Conservation (phyloP, 225 moss, liverwort and hornwort species). For the Polytrichum commune region DNA sequence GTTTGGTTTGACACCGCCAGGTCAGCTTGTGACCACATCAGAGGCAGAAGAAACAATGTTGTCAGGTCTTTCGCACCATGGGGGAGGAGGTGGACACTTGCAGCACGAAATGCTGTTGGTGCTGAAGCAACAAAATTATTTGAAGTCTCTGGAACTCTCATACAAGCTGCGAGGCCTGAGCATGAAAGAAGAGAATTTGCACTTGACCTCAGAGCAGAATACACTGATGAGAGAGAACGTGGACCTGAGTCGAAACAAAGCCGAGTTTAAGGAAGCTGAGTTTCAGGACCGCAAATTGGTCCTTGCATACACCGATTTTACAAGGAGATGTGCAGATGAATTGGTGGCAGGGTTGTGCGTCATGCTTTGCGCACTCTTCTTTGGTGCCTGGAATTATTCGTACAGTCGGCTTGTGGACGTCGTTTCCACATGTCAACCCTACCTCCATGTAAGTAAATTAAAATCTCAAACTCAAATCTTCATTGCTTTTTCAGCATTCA, state of each 20-base stretch:
- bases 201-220: conserved; percentile 67
- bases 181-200: conserved; percentile 64
- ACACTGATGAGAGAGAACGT: conserved; percentile 73
- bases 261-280: conserved; percentile 61
- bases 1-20: conserved; percentile 17
- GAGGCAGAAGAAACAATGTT: conserved; percentile 8
- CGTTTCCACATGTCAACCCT: conserved; percentile 69
- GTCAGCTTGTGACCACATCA: conserved; percentile 34
- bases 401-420: conserved; percentile 56
- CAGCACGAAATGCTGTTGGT: conserved; percentile 48
- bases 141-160: conserved; percentile 53
- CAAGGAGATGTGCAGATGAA: conserved; percentile 77
- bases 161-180: conserved; percentile 55
- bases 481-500: too few species aligned
- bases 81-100: conserved; percentile 28
- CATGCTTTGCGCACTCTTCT: conserved; percentile 73
- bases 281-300: conserved; percentile 68
- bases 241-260: conserved; percentile 58
- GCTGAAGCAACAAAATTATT: conserved; percentile 45
- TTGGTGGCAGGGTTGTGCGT: conserved; percentile 81
- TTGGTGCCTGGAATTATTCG: conserved; percentile 81
- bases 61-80: conserved; percentile 21
- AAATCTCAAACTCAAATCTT: too few species aligned
- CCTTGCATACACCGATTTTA: conserved; percentile 49
- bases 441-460: conserved; percentile 40